phyloP scores from a whole-genome alignment of 148 eudicot genomes.

The Rhododendron vialii region DNA sequence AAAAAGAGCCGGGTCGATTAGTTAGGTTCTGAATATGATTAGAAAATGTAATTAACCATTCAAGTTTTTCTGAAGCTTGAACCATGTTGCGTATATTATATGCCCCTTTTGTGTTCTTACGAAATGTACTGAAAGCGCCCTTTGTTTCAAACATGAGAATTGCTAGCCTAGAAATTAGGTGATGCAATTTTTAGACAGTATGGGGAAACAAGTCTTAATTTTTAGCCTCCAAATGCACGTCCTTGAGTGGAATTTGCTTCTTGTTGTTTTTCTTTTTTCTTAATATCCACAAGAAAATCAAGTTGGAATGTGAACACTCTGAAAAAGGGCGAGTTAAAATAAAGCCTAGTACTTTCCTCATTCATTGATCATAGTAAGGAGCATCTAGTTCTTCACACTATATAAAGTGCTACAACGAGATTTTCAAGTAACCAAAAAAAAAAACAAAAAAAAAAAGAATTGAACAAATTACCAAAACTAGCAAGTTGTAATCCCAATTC shows the following conservation, averaged over 20 bases:
- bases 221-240: too few species aligned
- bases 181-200: too few species aligned
- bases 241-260: background rate
- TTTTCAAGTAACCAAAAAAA: background rate
- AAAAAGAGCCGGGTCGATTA: background rate
- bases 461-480: background rate
- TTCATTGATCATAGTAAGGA: background rate
- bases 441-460: too few species aligned
- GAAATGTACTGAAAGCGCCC: too few species aligned
- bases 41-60: background rate
- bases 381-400: background rate
- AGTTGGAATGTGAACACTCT: background rate
- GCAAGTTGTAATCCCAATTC: background rate
- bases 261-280: too few species aligned
- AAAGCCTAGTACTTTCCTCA: background rate
- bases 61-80: background rate
- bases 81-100: too few species aligned
- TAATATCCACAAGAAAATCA: background rate
- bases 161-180: too few species aligned
- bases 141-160: too few species aligned
- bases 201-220: too few species aligned
- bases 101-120: too few species aligned
- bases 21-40: too few species aligned
- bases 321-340: background rate
- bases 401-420: background rate